A percentile compares a stretch with the other conserved stretches of the same genome.
phyloP scores from a whole-genome alignment of 441 rosid species.

The Lepidium campestre region DNA sequence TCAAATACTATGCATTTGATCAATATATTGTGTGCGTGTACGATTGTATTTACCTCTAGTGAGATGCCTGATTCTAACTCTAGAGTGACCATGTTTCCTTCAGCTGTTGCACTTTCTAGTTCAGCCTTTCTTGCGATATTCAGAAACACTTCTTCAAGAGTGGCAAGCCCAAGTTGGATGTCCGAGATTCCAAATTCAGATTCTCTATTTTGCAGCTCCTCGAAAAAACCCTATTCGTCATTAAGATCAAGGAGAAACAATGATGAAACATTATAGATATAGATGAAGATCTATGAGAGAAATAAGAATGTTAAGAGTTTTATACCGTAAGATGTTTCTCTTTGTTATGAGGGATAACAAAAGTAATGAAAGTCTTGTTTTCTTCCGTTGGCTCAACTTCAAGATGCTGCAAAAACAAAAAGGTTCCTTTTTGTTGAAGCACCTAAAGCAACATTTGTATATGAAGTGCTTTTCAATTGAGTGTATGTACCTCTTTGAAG shows the following conservation, averaged over 20 bases:
- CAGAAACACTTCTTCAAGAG: conserved; percentile 91
- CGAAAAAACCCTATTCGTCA: conserved; percentile 42
- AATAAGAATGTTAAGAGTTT: not conserved
- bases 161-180: conserved; percentile 79
- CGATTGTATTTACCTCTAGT: conserved; percentile 40
- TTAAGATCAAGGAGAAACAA: not conserved
- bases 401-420: conserved; percentile 42
- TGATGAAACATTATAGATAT: not conserved
- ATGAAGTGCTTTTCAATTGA: not conserved
- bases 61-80: conserved; percentile 55
- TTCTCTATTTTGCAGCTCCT: conserved; percentile 63
- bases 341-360: conserved; percentile 72
- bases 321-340: conserved; percentile 60
- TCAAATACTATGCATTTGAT: not conserved
- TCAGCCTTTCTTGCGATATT: conserved; percentile 82
- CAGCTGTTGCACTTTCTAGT: conserved; percentile 71
- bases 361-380: conserved; percentile 66
- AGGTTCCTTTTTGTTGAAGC: not conserved
- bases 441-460: not conserved
- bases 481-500: conserved; percentile 52
- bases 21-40: too few species aligned
- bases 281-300: not conserved
- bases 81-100: conserved; percentile 58
- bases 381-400: conserved; percentile 64
- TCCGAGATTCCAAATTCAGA: conserved; percentile 61